A percentile compares a stretch with the other conserved stretches of the same genome.
Conservation (phyloP, 805 yeast species). For the Candida germanica region DNA sequence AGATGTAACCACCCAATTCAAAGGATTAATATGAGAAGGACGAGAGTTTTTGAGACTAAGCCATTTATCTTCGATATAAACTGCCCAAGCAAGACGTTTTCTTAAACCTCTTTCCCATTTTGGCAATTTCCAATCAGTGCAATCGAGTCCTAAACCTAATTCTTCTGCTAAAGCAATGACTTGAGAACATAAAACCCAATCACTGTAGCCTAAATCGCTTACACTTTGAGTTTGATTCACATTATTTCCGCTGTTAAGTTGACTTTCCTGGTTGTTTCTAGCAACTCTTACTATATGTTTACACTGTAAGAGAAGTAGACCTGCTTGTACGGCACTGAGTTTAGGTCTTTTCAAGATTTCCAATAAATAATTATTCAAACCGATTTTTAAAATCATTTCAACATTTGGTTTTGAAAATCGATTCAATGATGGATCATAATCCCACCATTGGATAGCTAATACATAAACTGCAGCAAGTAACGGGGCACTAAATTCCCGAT, state of each 20-base stretch:
- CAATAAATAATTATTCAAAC: slow-evolving; percentile 66
- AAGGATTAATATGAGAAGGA: slow-evolving; percentile 73
- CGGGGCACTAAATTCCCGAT: slow-evolving; percentile 89
- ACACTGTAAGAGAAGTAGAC: slow-evolving; percentile 71
- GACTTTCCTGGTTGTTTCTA: slow-evolving; percentile 9
- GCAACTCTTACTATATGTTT: slow-evolving; percentile 34
- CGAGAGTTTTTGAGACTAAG: slow-evolving; percentile 74
- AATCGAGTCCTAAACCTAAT: slow-evolving; percentile 85
- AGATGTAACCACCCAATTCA: slow-evolving; percentile 76
- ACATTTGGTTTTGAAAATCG: slow-evolving; percentile 78
- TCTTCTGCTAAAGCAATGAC: slow-evolving; percentile 88
- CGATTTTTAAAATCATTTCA: slow-evolving; percentile 41
- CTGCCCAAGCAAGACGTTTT: slow-evolving; percentile 92
- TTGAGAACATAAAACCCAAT: slow-evolving; percentile 84
- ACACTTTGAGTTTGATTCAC: slow-evolving; percentile 1
- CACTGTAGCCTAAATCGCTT: slow-evolving; percentile 49
- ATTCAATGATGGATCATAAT: slow-evolving; percentile 72
- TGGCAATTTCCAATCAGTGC: slow-evolving; percentile 87
- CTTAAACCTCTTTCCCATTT: slow-evolving; percentile 93
- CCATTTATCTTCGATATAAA: slow-evolving; percentile 92
- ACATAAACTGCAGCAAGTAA: slow-evolving; percentile 86
- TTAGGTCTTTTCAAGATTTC: slow-evolving; percentile 85
- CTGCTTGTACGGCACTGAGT: slow-evolving; percentile 88
- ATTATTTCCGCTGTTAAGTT: slow-evolving; percentile 2
- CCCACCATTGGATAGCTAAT: slow-evolving; percentile 93